These are phyloP conservation scores for Wickerhamiella kurtzmanii DNA, from an alignment of 805 yeast genomes.

Conservation along the genomic window DNA sequence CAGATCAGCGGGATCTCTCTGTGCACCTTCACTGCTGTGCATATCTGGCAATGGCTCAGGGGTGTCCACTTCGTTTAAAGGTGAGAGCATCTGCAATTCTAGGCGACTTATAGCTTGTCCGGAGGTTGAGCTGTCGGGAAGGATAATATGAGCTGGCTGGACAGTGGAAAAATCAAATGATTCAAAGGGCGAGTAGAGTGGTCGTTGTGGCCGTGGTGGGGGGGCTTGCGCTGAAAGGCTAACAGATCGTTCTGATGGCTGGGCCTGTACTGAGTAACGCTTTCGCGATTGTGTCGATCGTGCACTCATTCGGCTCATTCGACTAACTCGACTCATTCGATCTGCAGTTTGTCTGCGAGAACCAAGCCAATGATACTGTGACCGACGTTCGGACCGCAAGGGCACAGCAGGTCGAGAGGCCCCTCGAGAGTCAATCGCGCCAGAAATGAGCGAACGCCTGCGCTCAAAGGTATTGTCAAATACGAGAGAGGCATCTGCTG, in stretches of 20 bases:
- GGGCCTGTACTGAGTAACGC: not conserved
- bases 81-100: no score
- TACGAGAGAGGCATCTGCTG: not conserved
- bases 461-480: not conserved
- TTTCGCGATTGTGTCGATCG: not conserved
- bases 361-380: not conserved
- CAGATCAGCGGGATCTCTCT: no score
- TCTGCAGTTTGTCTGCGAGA: not conserved
- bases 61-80: no score
- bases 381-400: not conserved
- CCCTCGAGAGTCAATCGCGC: no score
- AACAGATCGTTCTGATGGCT: not conserved
- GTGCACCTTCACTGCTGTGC: no score
- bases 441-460: not conserved
- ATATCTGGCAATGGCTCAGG: no score
- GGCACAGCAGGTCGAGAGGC: not conserved
- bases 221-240: not conserved
- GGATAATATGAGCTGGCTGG: not conserved
- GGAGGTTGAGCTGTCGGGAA: no score
- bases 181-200: not conserved
- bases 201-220: not conserved
- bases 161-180: not conserved
- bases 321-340: not conserved
- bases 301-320: not conserved
- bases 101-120: no score